Base-by-base conservation (phyloP, 2,329 filamentous ascomycete genomes). In the Apiospora rasikravindrae region DNA sequence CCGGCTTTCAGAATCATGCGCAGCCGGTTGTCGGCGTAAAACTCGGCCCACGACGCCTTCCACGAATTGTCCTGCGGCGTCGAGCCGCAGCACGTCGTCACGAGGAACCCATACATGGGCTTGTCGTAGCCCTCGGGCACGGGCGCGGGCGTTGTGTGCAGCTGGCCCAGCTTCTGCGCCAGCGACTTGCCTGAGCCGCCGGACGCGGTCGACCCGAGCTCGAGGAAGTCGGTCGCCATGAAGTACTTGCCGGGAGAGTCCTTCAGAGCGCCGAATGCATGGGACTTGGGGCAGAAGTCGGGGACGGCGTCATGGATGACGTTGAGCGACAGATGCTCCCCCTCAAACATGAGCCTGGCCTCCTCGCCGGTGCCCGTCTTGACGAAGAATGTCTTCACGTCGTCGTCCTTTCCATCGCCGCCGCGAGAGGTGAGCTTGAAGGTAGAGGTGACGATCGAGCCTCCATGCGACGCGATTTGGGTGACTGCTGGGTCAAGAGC, bases 71-170 rank as follows among this genome's bases (percentile, higher is more conserved):
- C 89, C 82, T 98, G 96, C 53, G 88, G 88, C 10, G 94, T 96
- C 66, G 94, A 89, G 2, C 95, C 95, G 81, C 96, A 98, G 82
- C 93, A 98, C 0, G 95, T 98, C 0, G 92, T 84, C 0, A 92
- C 91, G 0, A 93, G 93, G 78, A 98, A 98, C 2, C 96, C 96
- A 76, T 96, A 98, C 82, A 91, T 85, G 2, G 90, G 90, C 49
- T 79, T 85, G 1, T 87, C 82, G 74, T 88, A 86, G 26, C 89
- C 90, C 14, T 88, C 81, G 0, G 91, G 91, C 0, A 86, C 81
- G 0, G 94, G 93, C 0, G 93, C 93, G 0, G 92, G 90, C 0
- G 91, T 94, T 2, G 89, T 91, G 81, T 98, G 96, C 66, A 98
- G 84, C 78, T 88, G 90, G 1, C 93, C 94, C 10, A 98, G 86